Conservation (phyloP, 139 green algal species). For the Closterium sp. region DNA sequence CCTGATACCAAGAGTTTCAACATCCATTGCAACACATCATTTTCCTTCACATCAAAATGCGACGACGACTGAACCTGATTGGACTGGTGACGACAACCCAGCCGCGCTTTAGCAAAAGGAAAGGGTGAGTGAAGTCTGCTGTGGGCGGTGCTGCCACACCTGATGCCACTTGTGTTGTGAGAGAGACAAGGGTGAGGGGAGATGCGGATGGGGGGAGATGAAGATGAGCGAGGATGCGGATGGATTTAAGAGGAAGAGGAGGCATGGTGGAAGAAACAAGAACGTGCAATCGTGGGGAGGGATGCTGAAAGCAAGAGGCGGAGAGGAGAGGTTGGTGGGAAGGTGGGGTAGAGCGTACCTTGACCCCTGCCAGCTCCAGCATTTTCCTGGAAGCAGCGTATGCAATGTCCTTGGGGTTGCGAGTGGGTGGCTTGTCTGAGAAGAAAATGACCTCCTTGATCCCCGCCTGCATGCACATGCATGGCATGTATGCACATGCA, state of each 20-base stretch:
- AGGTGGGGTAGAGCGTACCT: neutral
- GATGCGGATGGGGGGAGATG: too few species aligned
- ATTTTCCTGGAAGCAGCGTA: constrained; percentile 23
- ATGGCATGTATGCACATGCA: neutral
- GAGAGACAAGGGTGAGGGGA: neutral
- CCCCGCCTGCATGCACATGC: neutral
- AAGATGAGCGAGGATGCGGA: too few species aligned
- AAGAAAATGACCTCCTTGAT: constrained; percentile 33
- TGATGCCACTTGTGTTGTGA: neutral
- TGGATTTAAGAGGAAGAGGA: too few species aligned
- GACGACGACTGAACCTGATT: too few species aligned
- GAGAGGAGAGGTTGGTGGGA: neutral
- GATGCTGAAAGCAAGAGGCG: too few species aligned
- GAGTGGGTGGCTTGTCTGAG: constrained; percentile 9
- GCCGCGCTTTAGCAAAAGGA: neutral
- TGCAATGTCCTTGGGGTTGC: neutral
- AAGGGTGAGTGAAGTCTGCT: neutral
- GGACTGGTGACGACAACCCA: too few species aligned
- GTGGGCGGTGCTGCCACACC: neutral
- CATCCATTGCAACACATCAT: too few species aligned
- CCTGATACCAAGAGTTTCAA: too few species aligned
- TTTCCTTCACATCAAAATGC: too few species aligned
- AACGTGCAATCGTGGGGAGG: too few species aligned
- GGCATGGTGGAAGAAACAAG: too few species aligned
- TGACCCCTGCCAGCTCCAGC: neutral